A percentile compares a stretch with the other conserved stretches of the same genome.
phyloP scores from a whole-genome alignment of 2,329 filamentous ascomycete genomes.

The Sclerotinia trifoliorum region DNA sequence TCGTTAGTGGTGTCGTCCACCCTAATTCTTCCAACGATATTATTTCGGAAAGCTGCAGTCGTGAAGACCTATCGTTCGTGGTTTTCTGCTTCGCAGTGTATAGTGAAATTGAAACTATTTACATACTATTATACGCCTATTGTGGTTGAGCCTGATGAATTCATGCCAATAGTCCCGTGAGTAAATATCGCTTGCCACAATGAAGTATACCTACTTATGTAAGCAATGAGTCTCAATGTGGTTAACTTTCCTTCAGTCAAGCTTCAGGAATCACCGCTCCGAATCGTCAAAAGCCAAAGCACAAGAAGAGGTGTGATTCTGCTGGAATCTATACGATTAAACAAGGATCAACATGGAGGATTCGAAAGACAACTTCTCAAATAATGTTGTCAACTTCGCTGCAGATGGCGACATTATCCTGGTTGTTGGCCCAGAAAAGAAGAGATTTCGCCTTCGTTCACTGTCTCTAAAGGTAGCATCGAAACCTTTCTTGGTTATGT shows the following conservation, averaged over 20 bases:
- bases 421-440: conserved; percentile 26
- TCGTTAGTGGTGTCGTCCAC: no score
- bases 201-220: no score
- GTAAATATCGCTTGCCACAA: no score
- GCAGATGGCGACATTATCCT: conserved; percentile 27
- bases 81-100: no score
- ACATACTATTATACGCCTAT: no score
- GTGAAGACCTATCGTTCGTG: no score
- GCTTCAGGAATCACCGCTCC: neutral
- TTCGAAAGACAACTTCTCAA: neutral
- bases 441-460: conserved; percentile 25
- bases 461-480: conserved; percentile 27
- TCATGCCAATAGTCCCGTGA: no score
- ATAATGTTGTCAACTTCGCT: conserved; percentile 20
- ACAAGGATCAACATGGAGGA: neutral
- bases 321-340: neutral
- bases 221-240: neutral
- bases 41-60: no score
- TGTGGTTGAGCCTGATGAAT: no score
- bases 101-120: no score
- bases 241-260: neutral
- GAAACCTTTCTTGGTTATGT: conserved; percentile 27
- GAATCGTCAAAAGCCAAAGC: neutral
- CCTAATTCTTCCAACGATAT: no score
- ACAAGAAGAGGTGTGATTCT: neutral